These are phyloP conservation scores for Canavalia gladiata DNA, from an alignment of 306 rosid genomes.

Conservation along the genomic window DNA sequence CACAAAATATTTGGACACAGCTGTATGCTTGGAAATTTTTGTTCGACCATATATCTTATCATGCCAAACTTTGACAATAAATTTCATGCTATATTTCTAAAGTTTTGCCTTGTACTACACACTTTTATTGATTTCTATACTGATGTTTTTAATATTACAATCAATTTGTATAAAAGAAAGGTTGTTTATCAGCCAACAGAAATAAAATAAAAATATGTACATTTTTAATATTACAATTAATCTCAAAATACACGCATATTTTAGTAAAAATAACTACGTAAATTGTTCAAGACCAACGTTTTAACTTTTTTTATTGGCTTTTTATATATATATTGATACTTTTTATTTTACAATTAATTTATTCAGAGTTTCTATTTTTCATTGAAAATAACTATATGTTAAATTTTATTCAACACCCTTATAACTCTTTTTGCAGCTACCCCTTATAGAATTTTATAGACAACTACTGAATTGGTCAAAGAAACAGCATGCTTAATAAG, in stretches of 20 bases:
- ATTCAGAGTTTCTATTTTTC: neutral
- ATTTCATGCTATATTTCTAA: neutral
- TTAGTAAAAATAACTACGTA: no score
- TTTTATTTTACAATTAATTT: neutral
- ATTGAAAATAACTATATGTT: neutral
- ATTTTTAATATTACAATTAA: no score
- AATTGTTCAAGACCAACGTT: no score
- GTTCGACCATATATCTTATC: neutral
- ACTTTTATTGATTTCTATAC: neutral
- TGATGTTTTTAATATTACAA: neutral
- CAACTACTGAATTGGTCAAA: conserved; percentile 31
- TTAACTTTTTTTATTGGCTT: no score
- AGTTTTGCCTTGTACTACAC: no score
- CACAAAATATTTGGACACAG: neutral
- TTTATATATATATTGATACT: no score
- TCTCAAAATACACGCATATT: no score
- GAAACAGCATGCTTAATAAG: neutral
- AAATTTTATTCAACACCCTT: neutral
- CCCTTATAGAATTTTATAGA: neutral
- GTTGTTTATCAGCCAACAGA: no score
- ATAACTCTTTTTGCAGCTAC: neutral
- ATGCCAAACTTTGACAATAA: neutral
- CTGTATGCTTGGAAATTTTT: conserved; percentile 20
- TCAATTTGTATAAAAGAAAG: no score
- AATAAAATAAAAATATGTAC: no score